Base-by-base conservation (phyloP, 2,329 filamentous ascomycete genomes). In the Penicillium sp. region DNA sequence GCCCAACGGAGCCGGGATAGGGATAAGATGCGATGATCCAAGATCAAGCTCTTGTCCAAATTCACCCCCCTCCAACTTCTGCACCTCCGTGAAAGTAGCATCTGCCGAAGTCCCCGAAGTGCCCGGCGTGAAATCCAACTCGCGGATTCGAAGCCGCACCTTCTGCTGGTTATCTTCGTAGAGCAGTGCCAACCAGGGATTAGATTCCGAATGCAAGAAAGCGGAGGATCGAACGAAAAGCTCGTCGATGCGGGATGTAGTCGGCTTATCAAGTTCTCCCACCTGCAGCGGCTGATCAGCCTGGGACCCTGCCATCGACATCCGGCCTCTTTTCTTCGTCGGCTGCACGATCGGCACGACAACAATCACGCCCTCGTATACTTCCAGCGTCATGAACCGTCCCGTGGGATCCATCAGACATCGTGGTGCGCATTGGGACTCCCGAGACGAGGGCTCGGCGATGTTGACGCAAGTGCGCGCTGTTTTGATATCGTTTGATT, bases 331-430 rank as follows among this genome's bases (percentile, higher is more conserved):
- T 66, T 69, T 83, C 66, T 71, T 84, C 70, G 72, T 82, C 67
- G 77, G 82, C 77, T 73, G 80, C 8, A 84, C 75, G 43, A 89
- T 80, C 2, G 86, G 86, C 42, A 89, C 75, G 13, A 89, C 80
- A 13, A 84, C 87, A 35, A 89, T 78, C 6, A 89, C 81, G 17
- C 87, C 87, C 69, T 90, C 87, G 62, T 87, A 89, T 8, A 89
- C 77, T 69, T 89, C 86, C 61, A 90, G 70, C 3, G 84, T 85
- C 80, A 90, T 81, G 71, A 86, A 87, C 25, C 80, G 78, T 7
- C 89, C 87, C 0, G 87, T 89, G 0, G 92, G 92, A 71, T 97
- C 93, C 6, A 96, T 87, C 61, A 93, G 80, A 66, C 90, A 93
- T 67, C 89, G 84, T 74, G 95, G 90, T 65, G 89, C 88, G 58